Base-by-base conservation (phyloP, 306 rosid species). In the Benincasa hispida region DNA sequence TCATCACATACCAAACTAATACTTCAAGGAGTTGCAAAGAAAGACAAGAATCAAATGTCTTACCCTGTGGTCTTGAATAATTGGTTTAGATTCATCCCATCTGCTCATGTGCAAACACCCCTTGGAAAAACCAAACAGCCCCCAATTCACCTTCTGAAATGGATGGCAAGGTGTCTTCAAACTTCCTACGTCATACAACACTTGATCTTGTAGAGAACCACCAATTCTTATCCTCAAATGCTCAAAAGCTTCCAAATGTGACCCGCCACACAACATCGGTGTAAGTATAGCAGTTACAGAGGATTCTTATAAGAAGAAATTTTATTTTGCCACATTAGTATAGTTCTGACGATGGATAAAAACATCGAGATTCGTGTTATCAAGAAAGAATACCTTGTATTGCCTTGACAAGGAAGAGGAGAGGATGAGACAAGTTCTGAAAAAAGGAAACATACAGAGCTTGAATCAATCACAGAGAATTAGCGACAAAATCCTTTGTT, bases 141-240 rank as follows among this genome's bases (percentile, higher is more conserved):
- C 95, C 50, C 78, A 81, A 21, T 84, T 83, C 84, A 77, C 72
- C 89, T 88, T 92, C 81, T 80, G 88, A 87, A 94, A 94, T 47
- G 87, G 91, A 81, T 79, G 95, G 82, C 99, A 94, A 60, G 93
- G 89, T 74, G 62, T 77, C 81, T 86, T 83, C 84, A 90, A 83
- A 78, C 63, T 82, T 82, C 88, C 97, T 73, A 85, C 81, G 72
- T 88, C 89, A 72, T 94, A 94, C 87, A 90, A 42, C 66, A 94
- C 93, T 81, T 78, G 96, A 77, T 94, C 97, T 92, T 94, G 96
- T 87, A 94, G 83, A 63, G 99, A 90, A 57, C 99, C 99, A 79
- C 99, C 99, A 53, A 92, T 65, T 87, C 99, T 87, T 85, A 94
- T 87, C 88, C 97, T 92, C 88, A 94, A 84, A 74, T 85, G 97